A percentile compares a stretch with the other conserved stretches of the same genome.
Evolutionary conservation across 23 red algal genomes (phyloP).

Genomic region (Gracilaria caudata): DNA sequence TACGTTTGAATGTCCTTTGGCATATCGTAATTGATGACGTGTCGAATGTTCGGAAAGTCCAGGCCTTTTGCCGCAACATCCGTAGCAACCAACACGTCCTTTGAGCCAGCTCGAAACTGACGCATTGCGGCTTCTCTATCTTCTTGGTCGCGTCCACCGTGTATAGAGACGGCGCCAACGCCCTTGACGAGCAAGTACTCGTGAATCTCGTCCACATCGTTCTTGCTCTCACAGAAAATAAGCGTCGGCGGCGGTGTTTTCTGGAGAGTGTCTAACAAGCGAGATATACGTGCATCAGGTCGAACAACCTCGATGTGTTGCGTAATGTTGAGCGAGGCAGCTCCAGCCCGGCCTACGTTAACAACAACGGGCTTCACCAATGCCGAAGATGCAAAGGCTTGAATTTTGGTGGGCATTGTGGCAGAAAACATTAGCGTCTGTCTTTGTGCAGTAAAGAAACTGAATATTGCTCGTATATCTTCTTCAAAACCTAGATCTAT

Average conservation of each 20-base stretch:
- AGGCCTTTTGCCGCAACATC: conserved; percentile 96
- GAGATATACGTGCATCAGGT: conserved; percentile 71
- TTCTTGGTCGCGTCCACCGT: conserved; percentile 87
- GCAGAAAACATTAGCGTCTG: conserved; percentile 98
- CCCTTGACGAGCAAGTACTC: conserved; percentile 84
- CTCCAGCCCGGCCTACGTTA: conserved; percentile 84
- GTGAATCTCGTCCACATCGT: conserved; percentile 89
- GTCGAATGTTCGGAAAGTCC: conserved; percentile 86
- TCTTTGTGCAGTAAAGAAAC: conserved; percentile 85
- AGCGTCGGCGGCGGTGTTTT: conserved; percentile 85
- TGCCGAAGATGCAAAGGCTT: conserved; percentile 81
- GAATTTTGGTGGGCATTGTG: conserved; percentile 93
- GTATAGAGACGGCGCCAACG: conserved; percentile 77
- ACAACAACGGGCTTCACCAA: conserved; percentile 82
- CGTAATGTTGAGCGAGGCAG: conserved; percentile 78
- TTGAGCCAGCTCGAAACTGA: conserved; percentile 75
- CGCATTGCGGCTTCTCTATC: conserved; percentile 80
- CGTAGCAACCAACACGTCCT: conserved; percentile 90
- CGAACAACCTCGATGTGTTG: conserved; percentile 83
- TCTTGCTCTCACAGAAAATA: conserved; percentile 87
- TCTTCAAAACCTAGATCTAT: conserved; percentile 93
- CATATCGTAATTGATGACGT: conserved; percentile 96
- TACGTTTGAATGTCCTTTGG: conserved; percentile 92
- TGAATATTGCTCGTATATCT: conserved; percentile 86
- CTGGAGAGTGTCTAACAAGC: conserved; percentile 74